Conservation (phyloP, 352 stramenopile species). For the Phytophthora niederhauseri region DNA sequence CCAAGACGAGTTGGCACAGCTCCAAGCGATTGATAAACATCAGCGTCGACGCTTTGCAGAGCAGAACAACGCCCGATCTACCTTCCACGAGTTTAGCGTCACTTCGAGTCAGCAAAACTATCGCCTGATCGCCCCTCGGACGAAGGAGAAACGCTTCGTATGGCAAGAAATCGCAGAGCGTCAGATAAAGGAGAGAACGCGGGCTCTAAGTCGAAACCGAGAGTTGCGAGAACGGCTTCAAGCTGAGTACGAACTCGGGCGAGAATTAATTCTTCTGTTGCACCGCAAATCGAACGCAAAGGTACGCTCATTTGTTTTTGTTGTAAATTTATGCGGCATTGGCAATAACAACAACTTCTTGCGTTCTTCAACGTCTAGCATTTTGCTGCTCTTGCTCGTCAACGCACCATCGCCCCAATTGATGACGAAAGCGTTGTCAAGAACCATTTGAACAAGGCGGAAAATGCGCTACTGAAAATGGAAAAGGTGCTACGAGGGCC, state of each 20-base stretch:
- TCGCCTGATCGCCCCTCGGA: constrained; percentile 9
- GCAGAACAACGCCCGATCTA: neutral
- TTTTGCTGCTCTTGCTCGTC: neutral
- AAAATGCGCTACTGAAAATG: constrained; percentile 17
- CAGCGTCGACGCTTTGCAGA: neutral
- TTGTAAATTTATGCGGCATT: neutral
- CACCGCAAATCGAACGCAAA: constrained; percentile 16
- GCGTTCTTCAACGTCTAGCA: neutral
- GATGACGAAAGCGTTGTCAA: constrained; percentile 3
- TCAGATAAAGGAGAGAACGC: constrained; percentile 20
- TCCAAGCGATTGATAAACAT: neutral
- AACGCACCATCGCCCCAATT: neutral
- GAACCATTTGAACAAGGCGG: constrained; percentile 6
- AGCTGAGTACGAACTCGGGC: constrained; percentile 10
- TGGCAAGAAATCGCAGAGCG: constrained; percentile 24
- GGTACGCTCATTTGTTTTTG: neutral
- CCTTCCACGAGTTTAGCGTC: neutral
- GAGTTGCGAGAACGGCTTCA: constrained; percentile 22
- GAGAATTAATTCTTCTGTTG: constrained; percentile 12
- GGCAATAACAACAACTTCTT: neutral
- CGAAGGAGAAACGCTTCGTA: neutral
- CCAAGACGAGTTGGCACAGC: constrained; percentile 26
- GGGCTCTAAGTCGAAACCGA: constrained; percentile 23
- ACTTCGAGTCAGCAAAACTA: neutral
- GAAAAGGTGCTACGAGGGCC: neutral